phyloP scores from a whole-genome alignment of 768 basidiomycete genomes.

The Tephrocybe rancida region DNA sequence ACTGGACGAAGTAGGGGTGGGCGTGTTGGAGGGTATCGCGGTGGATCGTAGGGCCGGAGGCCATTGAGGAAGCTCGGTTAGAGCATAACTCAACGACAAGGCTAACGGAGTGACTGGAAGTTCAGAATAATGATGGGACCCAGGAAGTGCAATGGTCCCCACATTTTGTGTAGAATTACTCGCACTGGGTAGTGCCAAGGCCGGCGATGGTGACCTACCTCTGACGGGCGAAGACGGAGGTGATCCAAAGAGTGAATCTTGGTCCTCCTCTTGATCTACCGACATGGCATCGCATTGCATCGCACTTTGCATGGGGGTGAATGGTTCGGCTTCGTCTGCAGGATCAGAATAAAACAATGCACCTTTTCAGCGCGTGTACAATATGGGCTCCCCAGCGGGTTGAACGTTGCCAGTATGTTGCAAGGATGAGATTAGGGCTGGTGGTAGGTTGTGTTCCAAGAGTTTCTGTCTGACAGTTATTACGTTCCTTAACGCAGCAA shows the following conservation, averaged over 20 bases:
- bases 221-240: slow-evolving; percentile 67
- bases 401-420: slow-evolving; percentile 3
- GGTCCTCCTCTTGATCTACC: slow-evolving; percentile 41
- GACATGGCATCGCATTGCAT: slow-evolving; percentile 19
- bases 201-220: slow-evolving; percentile 77
- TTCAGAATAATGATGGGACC: slow-evolving; percentile 90
- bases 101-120: slow-evolving; percentile 80
- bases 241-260: slow-evolving; percentile 82
- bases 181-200: slow-evolving; percentile 58
- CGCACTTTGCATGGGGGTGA: slow-evolving; percentile 18
- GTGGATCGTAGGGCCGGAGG: slow-evolving; percentile 34
- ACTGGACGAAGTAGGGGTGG: slow-evolving; percentile 15
- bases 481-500: too few relatives aligned
- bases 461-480: too few relatives aligned
- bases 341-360: slow-evolving; percentile 1
- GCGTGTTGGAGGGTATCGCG: slow-evolving; percentile 3
- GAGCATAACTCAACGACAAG: slow-evolving; percentile 52
- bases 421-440: not conserved
- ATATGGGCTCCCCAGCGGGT: not conserved
- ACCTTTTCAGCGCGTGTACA: slow-evolving; percentile 19
- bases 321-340: not conserved
- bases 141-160: slow-evolving; percentile 99
- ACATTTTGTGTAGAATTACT: slow-evolving; percentile 73
- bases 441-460: not conserved
- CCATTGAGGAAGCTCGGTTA: slow-evolving; percentile 30